Evolutionary conservation across 2,329 filamentous ascomycete species (phyloP), one percentile per base, ranked within the genome.

Genomic region (Penicillium sp.): DNA sequence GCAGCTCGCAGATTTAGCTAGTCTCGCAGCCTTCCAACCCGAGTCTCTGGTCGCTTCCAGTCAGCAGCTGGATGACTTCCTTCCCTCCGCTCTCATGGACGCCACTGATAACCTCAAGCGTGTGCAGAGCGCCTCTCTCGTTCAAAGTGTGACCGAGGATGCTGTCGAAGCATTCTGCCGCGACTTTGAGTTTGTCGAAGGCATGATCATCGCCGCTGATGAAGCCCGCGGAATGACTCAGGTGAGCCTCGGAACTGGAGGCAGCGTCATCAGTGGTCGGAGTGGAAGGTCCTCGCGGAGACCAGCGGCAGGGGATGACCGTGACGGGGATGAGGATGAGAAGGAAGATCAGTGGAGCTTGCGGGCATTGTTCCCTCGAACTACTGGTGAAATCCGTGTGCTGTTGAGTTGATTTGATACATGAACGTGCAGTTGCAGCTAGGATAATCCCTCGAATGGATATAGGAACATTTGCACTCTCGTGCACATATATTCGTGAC

Each of bases 61-160:
- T 68, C 90, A 93, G 68, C 84, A 83, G 42, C 82, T 99, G 6
- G 95, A 99, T 71, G 88, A 92, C 61, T 99, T 98, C 77, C 81
- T 99, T 25, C 93, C 95, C 0, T 96, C 92, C 1, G 95, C 94
- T 2, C 83, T 96, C 34, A 94, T 97, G 82, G 95, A 99, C 73
- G 93, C 93, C 2, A 87, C 91, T 67, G 90, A 95, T 53, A 91
- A 92, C 61, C 76, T 98, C 28, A 89, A 88, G 64, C 81, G 86
- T 43, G 78, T 99, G 1, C 87, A 90, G 62, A 90, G 91, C 69
- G 85, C 90, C 1, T 83, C 82, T 11, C 78, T 96, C 58, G 89
- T 90, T 14, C 86, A 91, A 50, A 82, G 88, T 49, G 85, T 96
- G 51, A 95, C 91, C 0, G 91, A 96, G 68, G 86, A 90, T 64